These are phyloP conservation scores for Kernera saxatilis DNA, from an alignment of 345 rosid species.

Conservation along the genomic window DNA sequence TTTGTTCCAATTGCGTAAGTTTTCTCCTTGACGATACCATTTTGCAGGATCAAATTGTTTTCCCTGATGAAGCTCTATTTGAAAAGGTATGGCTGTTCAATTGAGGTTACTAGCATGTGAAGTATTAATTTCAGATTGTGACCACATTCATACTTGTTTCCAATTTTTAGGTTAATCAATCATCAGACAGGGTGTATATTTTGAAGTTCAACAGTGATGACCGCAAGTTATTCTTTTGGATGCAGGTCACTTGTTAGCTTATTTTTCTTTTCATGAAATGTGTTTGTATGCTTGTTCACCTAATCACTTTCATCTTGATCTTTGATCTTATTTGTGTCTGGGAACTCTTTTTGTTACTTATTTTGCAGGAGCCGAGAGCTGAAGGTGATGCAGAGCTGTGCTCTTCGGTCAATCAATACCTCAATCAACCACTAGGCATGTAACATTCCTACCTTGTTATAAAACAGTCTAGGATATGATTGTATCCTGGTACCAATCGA, in stretches of 20 bases:
- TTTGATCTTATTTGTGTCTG: slow-evolving; percentile 12
- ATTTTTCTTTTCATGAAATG: not conserved
- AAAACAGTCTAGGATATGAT: not conserved
- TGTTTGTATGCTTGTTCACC: slow-evolving; percentile 2
- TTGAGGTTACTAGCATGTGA: not conserved
- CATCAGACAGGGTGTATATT: slow-evolving; percentile 83
- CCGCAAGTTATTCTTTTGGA: slow-evolving; percentile 86
- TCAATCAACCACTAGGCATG: slow-evolving; percentile 78
- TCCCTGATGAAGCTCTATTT: slow-evolving; percentile 90
- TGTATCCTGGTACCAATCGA: not conserved
- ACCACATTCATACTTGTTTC: not conserved
- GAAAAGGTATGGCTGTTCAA: slow-evolving; percentile 59
- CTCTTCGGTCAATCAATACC: slow-evolving; percentile 55
- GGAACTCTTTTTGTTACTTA: not conserved
- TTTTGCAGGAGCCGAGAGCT: slow-evolving; percentile 65
- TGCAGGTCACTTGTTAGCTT: slow-evolving; percentile 57
- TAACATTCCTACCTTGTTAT: slow-evolving; percentile 17
- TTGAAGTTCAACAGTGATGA: slow-evolving; percentile 83
- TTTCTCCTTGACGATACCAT: slow-evolving; percentile 48
- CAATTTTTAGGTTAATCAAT: slow-evolving; percentile 75
- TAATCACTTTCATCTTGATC: not conserved
- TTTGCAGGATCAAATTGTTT: slow-evolving; percentile 82
- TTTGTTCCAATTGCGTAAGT: not conserved
- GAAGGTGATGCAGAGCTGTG: slow-evolving; percentile 70
- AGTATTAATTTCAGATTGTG: not conserved